Conservation (phyloP, 371 early-diverging fungal genomes). For the Chytridium lagenaria region DNA sequence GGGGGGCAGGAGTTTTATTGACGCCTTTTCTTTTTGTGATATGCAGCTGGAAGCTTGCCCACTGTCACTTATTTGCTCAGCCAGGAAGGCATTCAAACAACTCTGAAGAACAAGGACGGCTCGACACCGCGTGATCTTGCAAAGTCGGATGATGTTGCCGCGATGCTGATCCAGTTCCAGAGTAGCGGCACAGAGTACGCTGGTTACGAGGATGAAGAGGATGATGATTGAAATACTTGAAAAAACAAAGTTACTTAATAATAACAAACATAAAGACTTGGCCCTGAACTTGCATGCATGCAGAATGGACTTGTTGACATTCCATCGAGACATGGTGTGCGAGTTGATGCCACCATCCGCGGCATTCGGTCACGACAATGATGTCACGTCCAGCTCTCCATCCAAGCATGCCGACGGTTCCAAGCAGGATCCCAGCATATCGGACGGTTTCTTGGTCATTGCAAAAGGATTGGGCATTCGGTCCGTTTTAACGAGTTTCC, state of each 20-base stretch:
- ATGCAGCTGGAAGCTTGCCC: constrained; percentile 43
- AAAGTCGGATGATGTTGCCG: constrained; percentile 51
- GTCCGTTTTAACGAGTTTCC: constrained; percentile 68
- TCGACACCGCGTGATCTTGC: constrained; percentile 45
- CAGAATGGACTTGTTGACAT: constrained; percentile 16
- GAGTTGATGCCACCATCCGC: constrained; percentile 22
- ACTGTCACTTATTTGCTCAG: constrained; percentile 40
- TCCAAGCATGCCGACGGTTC: neutral
- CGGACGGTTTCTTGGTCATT: constrained; percentile 81
- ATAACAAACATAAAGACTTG: neutral
- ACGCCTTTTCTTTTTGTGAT: too few species aligned
- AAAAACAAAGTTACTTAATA: neutral
- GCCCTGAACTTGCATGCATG: neutral
- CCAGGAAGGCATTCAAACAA: constrained; percentile 41
- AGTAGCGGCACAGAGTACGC: constrained; percentile 23
- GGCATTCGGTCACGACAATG: neutral
- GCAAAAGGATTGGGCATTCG: constrained; percentile 82
- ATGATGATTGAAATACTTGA: constrained; percentile 21
- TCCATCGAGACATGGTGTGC: constrained; percentile 26
- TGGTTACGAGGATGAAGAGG: constrained; percentile 43
- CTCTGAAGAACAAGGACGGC: constrained; percentile 50
- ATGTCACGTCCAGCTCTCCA: neutral
- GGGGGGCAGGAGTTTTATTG: too few species aligned
- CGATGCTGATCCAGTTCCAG: constrained; percentile 45
- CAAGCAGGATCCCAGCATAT: constrained; percentile 4